Percentiles rank a stretch among this genome's conserved stretches.
phyloP scores from a whole-genome alignment of 257 asterid genomes.

The Solanum verrucosum region DNA sequence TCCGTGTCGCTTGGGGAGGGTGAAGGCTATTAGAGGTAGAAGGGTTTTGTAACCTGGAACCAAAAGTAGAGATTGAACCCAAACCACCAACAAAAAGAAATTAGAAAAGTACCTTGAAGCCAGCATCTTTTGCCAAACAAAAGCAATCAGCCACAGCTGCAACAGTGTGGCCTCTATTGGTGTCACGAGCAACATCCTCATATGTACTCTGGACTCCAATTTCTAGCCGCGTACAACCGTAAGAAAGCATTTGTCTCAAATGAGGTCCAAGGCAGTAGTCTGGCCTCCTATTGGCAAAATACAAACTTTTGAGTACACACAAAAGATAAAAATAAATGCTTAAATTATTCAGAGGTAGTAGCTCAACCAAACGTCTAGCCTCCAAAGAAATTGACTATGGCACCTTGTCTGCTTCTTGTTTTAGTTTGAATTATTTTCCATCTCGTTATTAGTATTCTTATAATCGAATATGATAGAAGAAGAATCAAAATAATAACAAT shows the following conservation, averaged over 20 bases:
- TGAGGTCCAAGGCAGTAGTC: slow-evolving; percentile 99
- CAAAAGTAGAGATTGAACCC: neutral
- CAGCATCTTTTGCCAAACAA: slow-evolving; percentile 98
- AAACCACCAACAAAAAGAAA: neutral
- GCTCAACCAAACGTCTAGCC: neutral
- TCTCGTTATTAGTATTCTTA: neutral
- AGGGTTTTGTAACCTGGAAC: neutral
- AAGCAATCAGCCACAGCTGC: slow-evolving; percentile 99
- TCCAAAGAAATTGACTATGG: neutral
- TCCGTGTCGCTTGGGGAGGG: neutral
- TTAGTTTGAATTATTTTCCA: neutral
- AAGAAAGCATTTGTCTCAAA: slow-evolving; percentile 92
- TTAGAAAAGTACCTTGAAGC: slow-evolving; percentile 66
- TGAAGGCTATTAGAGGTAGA: neutral
- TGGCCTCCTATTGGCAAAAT: slow-evolving; percentile 57
- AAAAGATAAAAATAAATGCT: neutral
- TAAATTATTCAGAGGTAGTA: neutral
- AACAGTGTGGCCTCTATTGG: slow-evolving; percentile 96
- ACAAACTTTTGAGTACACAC: slow-evolving; percentile 12
- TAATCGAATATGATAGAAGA: neutral
- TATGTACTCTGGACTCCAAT: slow-evolving; percentile 99
- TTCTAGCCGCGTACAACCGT: slow-evolving; percentile 95
- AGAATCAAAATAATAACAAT: neutral
- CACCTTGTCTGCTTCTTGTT: neutral
- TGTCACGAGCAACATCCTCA: slow-evolving; percentile 99